Base-by-base conservation (phyloP, 202 grass and related monocot species). In the Bolboschoenoplectus hybrid region DNA sequence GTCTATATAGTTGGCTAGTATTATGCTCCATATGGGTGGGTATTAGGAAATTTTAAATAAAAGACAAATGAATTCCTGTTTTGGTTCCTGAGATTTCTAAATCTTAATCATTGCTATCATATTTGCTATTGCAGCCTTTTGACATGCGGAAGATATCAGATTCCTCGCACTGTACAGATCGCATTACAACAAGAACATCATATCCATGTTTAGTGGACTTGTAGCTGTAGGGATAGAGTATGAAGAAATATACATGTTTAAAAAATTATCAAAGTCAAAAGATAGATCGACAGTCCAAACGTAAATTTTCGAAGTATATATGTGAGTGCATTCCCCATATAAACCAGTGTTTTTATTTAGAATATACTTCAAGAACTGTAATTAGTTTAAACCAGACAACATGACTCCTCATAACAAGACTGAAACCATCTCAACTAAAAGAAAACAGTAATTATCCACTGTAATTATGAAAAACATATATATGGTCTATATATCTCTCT, bases 161-260 rank as follows among this genome's bases (percentile, higher is more conserved):
- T 52, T 7, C 9, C 47, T 52, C 53, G 72, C 20, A 14, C 45
- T 51, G 9, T 35, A 34, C 35, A 39, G 19, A 52, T 76, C 49
- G 73, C 47, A 53, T 53, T 52, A 76, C 26, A 47, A n/a, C 4
- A 47, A 52, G 9, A 76, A 53, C 17, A 75, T 53, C 4, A 55
- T 67, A 67, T 76, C 73, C 47, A 55, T 47, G 67, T 71, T 14
- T 71, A 71, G 67, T 71, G 67, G 67, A 71, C 40, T n/a, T 6
- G 17, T 71, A 19, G 65, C 65, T 71, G 17, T 46, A 71, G 16
- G 5, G 58, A 50, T 1, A 50, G 57, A 67, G 41, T 6, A 45
- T 71, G 43, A 45, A 41, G 4, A 16, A 67, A 36, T 40, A n/a
- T 26, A 32, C 2, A 71, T 71, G 17, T 44, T 71, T 46, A 5